phyloP scores from a whole-genome alignment of 2,329 filamentous ascomycete genomes.

The Mycosphaerella arachidis region DNA sequence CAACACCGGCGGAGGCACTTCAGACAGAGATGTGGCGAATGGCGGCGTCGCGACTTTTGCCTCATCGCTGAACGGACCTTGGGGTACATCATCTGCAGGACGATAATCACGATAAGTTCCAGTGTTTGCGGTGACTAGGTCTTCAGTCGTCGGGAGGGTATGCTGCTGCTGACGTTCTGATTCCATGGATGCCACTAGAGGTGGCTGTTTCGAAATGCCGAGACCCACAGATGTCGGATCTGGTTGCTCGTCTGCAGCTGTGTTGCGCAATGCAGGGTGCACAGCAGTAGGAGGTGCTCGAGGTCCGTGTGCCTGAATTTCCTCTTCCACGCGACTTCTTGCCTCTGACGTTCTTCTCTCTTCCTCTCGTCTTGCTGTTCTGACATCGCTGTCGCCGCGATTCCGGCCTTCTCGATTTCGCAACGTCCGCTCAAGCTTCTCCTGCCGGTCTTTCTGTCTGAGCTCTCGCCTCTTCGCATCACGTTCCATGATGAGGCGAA shows the following conservation, averaged over 20 bases:
- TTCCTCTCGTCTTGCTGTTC: conserved; percentile 37
- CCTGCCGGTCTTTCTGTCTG: conserved; percentile 64
- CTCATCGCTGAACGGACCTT: conserved; percentile 26
- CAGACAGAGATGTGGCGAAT: conserved; percentile 12
- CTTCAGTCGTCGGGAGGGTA: conserved; percentile 4
- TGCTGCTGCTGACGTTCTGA: conserved; percentile 1
- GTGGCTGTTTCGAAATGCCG: conserved; percentile 25
- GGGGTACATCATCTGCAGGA: not conserved
- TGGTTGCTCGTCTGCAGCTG: conserved; percentile 9
- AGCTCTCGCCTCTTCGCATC: conserved; percentile 76
- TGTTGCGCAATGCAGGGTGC: conserved; percentile 33
- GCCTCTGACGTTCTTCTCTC: conserved; percentile 37
- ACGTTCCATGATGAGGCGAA: conserved; percentile 85
- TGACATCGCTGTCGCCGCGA: conserved; percentile 32
- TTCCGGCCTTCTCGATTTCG: conserved; percentile 62
- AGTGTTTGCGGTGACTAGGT: conserved; percentile 3
- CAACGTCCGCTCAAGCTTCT: conserved; percentile 61
- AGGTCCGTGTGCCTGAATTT: conserved; percentile 21
- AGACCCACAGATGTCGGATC: conserved; percentile 24
- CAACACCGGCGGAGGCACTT: conserved; percentile 6
- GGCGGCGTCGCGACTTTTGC: conserved; percentile 19
- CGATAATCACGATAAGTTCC: conserved; percentile 4
- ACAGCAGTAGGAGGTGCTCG: conserved; percentile 29
- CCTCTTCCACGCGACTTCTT: conserved; percentile 24
- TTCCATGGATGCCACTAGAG: conserved; percentile 6